phyloP scores from a whole-genome alignment of 2,329 filamentous ascomycete genomes.

The Pyrenochaeta sp. region DNA sequence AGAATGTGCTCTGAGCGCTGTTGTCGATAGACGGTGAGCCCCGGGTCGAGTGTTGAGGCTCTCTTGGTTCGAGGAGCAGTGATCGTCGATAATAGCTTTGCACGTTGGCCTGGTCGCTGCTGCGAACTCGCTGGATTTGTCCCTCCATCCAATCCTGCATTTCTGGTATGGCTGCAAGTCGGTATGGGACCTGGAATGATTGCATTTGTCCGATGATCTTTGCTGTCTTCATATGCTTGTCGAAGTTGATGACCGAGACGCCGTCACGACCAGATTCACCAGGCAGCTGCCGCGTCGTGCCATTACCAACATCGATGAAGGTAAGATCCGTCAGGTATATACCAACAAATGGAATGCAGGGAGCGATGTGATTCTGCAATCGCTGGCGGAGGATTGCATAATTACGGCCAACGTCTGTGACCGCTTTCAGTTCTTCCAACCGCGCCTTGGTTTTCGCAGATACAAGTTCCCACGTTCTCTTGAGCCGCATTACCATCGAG shows the following conservation, averaged over 20 bases:
- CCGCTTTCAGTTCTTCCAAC: conserved; percentile 78
- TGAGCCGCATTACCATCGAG: conserved; percentile 86
- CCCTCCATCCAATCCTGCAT: conserved; percentile 91
- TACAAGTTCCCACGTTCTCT: conserved; percentile 90
- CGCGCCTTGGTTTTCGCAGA: conserved; percentile 82
- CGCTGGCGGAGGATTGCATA: conserved; percentile 84
- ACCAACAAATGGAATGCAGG: conserved; percentile 93
- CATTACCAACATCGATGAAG: conserved; percentile 94
- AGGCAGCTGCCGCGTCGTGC: conserved; percentile 79
- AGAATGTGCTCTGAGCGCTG: conserved; percentile 31
- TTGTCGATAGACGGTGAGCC: conserved; percentile 37
- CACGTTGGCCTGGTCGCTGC: conserved; percentile 66
- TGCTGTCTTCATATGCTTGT: conserved; percentile 93
- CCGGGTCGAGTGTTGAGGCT: conserved; percentile 47
- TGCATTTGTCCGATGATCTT: conserved; percentile 96
- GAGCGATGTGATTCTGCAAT: conserved; percentile 84
- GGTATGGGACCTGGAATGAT: conserved; percentile 93
- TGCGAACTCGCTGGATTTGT: conserved; percentile 79
- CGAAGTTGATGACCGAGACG: conserved; percentile 91
- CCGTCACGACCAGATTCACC: conserved; percentile 64
- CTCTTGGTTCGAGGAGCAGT: conserved; percentile 80
- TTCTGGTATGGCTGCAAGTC: conserved; percentile 81
- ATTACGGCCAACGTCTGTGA: conserved; percentile 90
- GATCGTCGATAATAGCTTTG: conserved; percentile 82
- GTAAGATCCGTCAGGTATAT: conserved; percentile 97